phyloP scores from a whole-genome alignment of 257 asterid genomes.

The Plantago elongata region DNA sequence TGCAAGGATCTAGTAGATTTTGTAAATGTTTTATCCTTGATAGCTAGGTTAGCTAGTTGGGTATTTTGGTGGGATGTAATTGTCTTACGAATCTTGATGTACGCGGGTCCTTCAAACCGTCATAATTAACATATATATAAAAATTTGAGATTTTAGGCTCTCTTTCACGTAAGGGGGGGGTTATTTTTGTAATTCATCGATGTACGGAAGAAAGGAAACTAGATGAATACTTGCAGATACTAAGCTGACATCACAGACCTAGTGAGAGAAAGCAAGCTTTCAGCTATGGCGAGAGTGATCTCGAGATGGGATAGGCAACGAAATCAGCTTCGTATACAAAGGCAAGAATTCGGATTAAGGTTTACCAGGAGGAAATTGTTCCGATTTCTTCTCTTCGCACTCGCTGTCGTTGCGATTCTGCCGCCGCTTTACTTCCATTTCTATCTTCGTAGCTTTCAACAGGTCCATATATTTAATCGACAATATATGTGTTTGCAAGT shows the following conservation, averaged over 20 bases:
- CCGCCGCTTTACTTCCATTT: conserved; percentile 93
- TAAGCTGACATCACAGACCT: background rate
- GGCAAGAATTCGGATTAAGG: conserved; percentile 14
- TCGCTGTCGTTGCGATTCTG: conserved; percentile 60
- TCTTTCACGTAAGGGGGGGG: too few species aligned
- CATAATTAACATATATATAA: too few species aligned
- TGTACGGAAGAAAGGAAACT: background rate
- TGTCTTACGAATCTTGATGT: too few species aligned
- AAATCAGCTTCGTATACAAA: conserved; percentile 40
- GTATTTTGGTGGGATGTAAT: too few species aligned
- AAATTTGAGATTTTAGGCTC: too few species aligned
- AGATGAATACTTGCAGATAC: background rate
- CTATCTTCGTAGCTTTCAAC: conserved; percentile 72
- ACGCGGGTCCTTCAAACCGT: too few species aligned
- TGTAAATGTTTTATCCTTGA: too few species aligned
- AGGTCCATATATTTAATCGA: conserved; percentile 30
- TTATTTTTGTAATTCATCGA: background rate
- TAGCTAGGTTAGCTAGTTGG: too few species aligned
- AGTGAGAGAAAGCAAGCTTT: conserved; percentile 5
- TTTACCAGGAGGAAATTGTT: conserved; percentile 41
- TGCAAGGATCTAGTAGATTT: too few species aligned
- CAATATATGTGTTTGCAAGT: too few species aligned
- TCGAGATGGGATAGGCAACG: conserved; percentile 60
- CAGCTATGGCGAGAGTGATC: conserved; percentile 32
- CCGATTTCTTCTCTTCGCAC: conserved; percentile 53